Base-by-base conservation (phyloP, 2,329 filamentous ascomycete species). In the Fusarium anguioides region DNA sequence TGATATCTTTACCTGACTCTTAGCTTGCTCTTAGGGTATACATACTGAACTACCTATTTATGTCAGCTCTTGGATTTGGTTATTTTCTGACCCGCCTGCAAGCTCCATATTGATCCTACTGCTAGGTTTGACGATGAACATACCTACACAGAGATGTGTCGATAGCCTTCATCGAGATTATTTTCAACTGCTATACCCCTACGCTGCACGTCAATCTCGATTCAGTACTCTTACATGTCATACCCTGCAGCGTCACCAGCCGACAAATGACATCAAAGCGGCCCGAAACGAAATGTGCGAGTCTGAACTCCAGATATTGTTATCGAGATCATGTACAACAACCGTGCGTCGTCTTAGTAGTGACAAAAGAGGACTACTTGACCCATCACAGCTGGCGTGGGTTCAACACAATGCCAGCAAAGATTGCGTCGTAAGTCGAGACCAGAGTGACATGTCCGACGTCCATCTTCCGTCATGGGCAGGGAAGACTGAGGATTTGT, bases 391-490 rank as follows among this genome's bases (percentile, higher is more conserved):
- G n/a, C n/a, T n/a, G n/a, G n/a, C n/a, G n/a, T n/a, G n/a, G n/a
- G n/a, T n/a, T n/a, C n/a, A n/a, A n/a, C n/a, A n/a, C n/a, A n/a
- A n/a, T n/a, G n/a, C n/a, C n/a, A n/a, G n/a, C n/a, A n/a, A n/a
- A n/a, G n/a, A n/a, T n/a, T n/a, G n/a, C n/a, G 18, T 37, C 14
- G 20, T 31, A 36, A 66, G 27, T 37, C 35, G 44, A 49, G 46
- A 49, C 27, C 21, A 49, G 14, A 20, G 45, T 62, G 52, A 58
- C 51, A 66, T 45, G 10, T n/a, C 26, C 47, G 11, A 23, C 33
- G 29, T 23, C 29, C 24, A 24, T 52, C 33, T 29, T n/a, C 40
- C 64, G 60, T 72, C 64, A 72, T 63, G 40, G 36, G 47, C 40
- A 51, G 18, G 51, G 46, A 29, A 63, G 44, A 48, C 36, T 53